A percentile compares a stretch with the other conserved stretches of the same genome.
Evolutionary conservation across 805 yeast genomes (phyloP).

Genomic region (Candida jianshihensis): DNA sequence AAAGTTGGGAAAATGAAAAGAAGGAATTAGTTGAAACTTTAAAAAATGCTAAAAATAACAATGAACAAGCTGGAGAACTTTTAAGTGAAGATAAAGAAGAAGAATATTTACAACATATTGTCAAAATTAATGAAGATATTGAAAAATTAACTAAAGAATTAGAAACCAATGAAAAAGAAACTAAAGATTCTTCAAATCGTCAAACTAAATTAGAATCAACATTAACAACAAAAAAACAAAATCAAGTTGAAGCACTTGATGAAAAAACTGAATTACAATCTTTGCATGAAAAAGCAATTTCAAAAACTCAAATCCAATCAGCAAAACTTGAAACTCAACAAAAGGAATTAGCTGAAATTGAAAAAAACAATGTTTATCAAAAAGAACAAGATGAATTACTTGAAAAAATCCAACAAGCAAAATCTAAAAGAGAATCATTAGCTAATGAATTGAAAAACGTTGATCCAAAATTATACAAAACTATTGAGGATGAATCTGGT

Average conservation of each 20-base stretch:
- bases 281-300: conserved; percentile 12
- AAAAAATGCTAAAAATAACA: not conserved
- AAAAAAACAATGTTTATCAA: conserved; percentile 1
- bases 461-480: conserved; percentile 10
- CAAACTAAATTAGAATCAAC: conserved; percentile 2
- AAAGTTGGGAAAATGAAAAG: conserved; percentile 13
- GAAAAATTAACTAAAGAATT: conserved; percentile 1
- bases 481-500: conserved; percentile 16
- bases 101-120: conserved; percentile 1
- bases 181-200: not conserved
- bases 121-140: conserved; percentile 6
- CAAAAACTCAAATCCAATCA: conserved; percentile 6
- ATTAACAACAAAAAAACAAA: conserved; percentile 9
- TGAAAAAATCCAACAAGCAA: conserved; percentile 16
- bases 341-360: not conserved
- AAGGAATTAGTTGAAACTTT: conserved; percentile 9
- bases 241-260: conserved; percentile 8
- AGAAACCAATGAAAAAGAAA: conserved; percentile 2
- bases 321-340: conserved; percentile 6
- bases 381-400: conserved; percentile 10
- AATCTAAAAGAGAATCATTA: conserved; percentile 13
- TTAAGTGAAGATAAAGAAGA: conserved; percentile 3
- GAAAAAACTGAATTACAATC: conserved; percentile 11
- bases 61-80: not conserved
- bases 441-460: conserved; percentile 11